Base-by-base conservation (phyloP, 176 grass and related monocot species). In the Carex pumila region DNA sequence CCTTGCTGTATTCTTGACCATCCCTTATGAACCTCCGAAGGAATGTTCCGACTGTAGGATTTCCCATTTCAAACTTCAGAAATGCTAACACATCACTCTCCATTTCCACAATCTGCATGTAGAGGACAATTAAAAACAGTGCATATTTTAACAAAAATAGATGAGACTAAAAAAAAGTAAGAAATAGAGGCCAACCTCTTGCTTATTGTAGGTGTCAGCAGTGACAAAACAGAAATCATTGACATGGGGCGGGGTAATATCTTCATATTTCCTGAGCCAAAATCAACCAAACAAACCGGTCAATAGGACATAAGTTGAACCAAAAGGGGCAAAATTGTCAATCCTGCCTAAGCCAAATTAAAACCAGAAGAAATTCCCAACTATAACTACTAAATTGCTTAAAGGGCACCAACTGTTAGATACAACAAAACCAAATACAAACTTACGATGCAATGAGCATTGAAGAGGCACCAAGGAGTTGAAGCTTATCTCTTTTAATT, bases 161-260 rank as follows among this genome's bases (percentile, higher is more conserved):
- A 4, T 56, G 19, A 63, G 69, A 65, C 6, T 63, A n/a, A 3
- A 34, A 11, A 10, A 7, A 15, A 56, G 13, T 21, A 45, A 13
- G 2, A 34, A 19, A 73, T 14, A 52, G 2, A 56, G 53, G 36
- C 8, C 18, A 41, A 89, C 88, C 88, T 97, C 94, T 84, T 89
- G 89, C 70, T 79, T 94, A 37, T 88, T 94, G 83, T 94, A 97
- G 18, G 94, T 97, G 58, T 97, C 94, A 65, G 94, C 92, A 2
- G 94, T 97, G 71, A 97, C 92, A 61, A 89, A 97, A 74, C 94
- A 97, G 59, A 97, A 97, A 64, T 97, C 94, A 79, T 94, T 90
- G 0, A 87, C 88, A 22, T 92, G 84, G 0, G 92, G 92, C 0
- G 90, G 90, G 7, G 39, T 92, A 15, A 97, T 94, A 78, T 97